Conservation (phyloP, 495 filamentous ascomycete species). For the Talaromyces trachyspermus region DNA sequence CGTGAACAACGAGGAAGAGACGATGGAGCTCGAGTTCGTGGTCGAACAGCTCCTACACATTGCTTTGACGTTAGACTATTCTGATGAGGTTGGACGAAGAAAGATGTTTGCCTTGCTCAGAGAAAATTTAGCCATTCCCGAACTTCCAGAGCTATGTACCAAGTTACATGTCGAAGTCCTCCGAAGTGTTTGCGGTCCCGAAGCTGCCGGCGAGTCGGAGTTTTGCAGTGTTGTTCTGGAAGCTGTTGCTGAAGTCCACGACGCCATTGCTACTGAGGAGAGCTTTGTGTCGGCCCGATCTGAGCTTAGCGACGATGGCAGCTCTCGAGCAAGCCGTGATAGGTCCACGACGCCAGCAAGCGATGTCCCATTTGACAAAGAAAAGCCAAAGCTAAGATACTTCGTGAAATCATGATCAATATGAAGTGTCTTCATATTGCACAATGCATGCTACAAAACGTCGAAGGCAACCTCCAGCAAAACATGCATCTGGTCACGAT, state of each 20-base stretch:
- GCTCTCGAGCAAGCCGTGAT: slow-evolving; percentile 21
- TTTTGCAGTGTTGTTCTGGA: slow-evolving; percentile 91
- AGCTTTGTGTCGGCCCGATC: slow-evolving; percentile 89
- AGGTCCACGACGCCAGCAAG: slow-evolving; percentile 37
- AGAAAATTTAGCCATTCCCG: slow-evolving; percentile 74
- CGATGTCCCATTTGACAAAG: slow-evolving; percentile 50
- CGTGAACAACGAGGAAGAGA: slow-evolving; percentile 70
- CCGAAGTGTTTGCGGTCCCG: slow-evolving; percentile 68
- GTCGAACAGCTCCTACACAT: slow-evolving; percentile 94
- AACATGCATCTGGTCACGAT: slow-evolving; percentile 86
- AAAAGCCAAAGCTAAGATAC: slow-evolving; percentile 73
- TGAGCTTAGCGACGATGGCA: slow-evolving; percentile 61
- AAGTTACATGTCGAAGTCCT: slow-evolving; percentile 80
- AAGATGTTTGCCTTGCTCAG: slow-evolving; percentile 90
- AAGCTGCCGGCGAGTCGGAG: slow-evolving; percentile 75
- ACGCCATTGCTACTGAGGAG: slow-evolving; percentile 73
- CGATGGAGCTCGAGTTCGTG: slow-evolving; percentile 82
- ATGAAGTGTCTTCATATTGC: slow-evolving; percentile 98
- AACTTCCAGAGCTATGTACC: slow-evolving; percentile 86
- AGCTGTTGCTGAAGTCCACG: slow-evolving; percentile 91
- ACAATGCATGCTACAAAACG: slow-evolving; percentile 92
- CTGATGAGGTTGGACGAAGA: slow-evolving; percentile 85
- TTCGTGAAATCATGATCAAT: slow-evolving; percentile 89
- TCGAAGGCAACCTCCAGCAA: slow-evolving; percentile 72
- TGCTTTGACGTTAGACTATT: slow-evolving; percentile 83